These are phyloP conservation scores for Plectranthus barbatus DNA, from an alignment of 257 asterid genomes.

Conservation along the genomic window DNA sequence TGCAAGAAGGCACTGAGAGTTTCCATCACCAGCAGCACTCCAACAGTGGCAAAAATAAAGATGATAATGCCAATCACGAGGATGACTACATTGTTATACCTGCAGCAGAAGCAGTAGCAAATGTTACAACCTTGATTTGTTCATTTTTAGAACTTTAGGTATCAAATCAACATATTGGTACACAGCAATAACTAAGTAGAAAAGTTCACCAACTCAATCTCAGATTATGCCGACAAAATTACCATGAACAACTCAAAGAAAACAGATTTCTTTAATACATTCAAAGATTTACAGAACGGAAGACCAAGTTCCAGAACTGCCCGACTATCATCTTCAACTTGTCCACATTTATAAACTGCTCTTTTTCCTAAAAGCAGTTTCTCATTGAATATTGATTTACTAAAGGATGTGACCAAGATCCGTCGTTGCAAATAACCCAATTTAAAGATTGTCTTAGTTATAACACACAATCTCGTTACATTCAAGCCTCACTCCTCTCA, in stretches of 20 bases:
- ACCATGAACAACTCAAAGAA: neutral
- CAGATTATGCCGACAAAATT: neutral
- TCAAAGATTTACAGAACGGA: neutral
- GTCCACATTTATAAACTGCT: neutral
- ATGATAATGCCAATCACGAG: conserved; percentile 63
- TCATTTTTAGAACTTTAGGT: neutral
- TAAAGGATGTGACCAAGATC: neutral
- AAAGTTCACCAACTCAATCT: neutral
- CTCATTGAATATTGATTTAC: neutral
- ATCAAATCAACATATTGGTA: neutral
- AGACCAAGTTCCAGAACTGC: neutral
- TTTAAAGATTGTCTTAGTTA: neutral
- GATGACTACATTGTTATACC: conserved; percentile 71
- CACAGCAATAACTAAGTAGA: neutral
- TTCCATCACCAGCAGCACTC: conserved; percentile 94
- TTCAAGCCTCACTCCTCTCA: neutral
- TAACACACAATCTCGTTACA: neutral
- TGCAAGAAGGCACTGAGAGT: conserved; percentile 97
- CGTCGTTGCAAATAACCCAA: neutral
- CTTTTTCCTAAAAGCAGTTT: neutral
- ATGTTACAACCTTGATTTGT: neutral
- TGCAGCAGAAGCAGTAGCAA: conserved; percentile 45
- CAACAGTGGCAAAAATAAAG: conserved; percentile 79
- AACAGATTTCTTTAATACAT: neutral
- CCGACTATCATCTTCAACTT: neutral